Evolutionary conservation across 2,329 filamentous ascomycete genomes (phyloP).

Genomic region (Xylariaceae sp.): DNA sequence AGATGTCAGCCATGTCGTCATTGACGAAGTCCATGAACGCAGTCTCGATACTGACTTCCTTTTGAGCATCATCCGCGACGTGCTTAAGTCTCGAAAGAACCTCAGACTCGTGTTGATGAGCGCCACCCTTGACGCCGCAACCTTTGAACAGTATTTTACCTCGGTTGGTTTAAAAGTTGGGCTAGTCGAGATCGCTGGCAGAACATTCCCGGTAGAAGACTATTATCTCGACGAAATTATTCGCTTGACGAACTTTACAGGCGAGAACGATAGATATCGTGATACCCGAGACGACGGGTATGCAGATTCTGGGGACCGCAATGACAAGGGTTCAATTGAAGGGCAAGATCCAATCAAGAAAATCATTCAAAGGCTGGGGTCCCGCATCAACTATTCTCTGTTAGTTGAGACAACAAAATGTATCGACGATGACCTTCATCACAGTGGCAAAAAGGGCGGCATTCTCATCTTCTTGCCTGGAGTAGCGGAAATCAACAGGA

Average conservation of each 20-base stretch:
- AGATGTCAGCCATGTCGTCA: constrained; percentile 89
- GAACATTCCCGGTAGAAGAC: constrained; percentile 86
- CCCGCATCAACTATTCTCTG: constrained; percentile 87
- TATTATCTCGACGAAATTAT: constrained; percentile 87
- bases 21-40: constrained; percentile 95
- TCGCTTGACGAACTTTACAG: constrained; percentile 68
- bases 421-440: constrained; percentile 72
- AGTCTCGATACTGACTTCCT: constrained; percentile 94
- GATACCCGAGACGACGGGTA: constrained; percentile 22
- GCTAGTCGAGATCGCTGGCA: constrained; percentile 78
- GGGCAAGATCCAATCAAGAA: constrained; percentile 59
- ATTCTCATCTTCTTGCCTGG: constrained; percentile 96
- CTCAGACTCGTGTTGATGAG: constrained; percentile 94
- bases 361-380: constrained; percentile 68
- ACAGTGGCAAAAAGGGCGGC: constrained; percentile 67
- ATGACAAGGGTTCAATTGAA: constrained; percentile 36
- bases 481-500: constrained; percentile 83
- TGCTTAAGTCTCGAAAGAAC: constrained; percentile 68
- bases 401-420: constrained; percentile 73
- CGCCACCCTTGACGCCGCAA: constrained; percentile 83
- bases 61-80: constrained; percentile 79
- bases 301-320: constrained; percentile 37
- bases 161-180: constrained; percentile 66
- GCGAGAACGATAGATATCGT: constrained; percentile 26
- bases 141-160: constrained; percentile 82